phyloP scores from a whole-genome alignment of 768 basidiomycete species.

The Candolleomyces eurysporus region DNA sequence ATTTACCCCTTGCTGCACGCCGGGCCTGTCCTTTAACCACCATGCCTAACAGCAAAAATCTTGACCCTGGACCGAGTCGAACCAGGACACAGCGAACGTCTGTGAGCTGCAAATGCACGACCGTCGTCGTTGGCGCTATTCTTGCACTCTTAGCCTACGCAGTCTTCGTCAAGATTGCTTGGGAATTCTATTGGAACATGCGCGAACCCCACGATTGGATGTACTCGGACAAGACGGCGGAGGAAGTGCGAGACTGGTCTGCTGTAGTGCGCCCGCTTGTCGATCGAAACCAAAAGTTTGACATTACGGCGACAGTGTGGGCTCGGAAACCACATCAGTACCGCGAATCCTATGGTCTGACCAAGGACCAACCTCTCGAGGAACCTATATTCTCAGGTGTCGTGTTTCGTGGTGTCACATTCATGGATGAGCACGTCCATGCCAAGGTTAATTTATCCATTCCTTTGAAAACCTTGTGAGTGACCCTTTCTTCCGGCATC shows the following conservation, averaged over 20 bases:
- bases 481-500: background rate
- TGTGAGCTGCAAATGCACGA: too few relatives aligned
- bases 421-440: conserved; percentile 23
- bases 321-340: background rate
- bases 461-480: conserved; percentile 32
- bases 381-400: conserved; percentile 23
- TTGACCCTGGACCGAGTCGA: too few relatives aligned
- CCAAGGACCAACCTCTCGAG: conserved; percentile 10
- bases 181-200: background rate
- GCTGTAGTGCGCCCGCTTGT: conserved; percentile 17
- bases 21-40: too few relatives aligned
- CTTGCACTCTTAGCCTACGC: too few relatives aligned
- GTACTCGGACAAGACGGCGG: conserved; percentile 1
- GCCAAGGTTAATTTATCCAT: conserved; percentile 23
- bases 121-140: too few relatives aligned
- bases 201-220: conserved; percentile 4
- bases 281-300: conserved; percentile 13
- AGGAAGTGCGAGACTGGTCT: conserved; percentile 1
- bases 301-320: conserved; percentile 18
- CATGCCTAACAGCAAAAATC: too few relatives aligned
- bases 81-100: too few relatives aligned
- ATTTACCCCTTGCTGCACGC: too few relatives aligned
- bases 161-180: too few relatives aligned
- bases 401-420: conserved; percentile 24
- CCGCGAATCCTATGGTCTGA: too few relatives aligned